These are phyloP conservation scores for Ogataea glucozyma DNA, from an alignment of 805 yeast genomes.

Conservation along the genomic window DNA sequence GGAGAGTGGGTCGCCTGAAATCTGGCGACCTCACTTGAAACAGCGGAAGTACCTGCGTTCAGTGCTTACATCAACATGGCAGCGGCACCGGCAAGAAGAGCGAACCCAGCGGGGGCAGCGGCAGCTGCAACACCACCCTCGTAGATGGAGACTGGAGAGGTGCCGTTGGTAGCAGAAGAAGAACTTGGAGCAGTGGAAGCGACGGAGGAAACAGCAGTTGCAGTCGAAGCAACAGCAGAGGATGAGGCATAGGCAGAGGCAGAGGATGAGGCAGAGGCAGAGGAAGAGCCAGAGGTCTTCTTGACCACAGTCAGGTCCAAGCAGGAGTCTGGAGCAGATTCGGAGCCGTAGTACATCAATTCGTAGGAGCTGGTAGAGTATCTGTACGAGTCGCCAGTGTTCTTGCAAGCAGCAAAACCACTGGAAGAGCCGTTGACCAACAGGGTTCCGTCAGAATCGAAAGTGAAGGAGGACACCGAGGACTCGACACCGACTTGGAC, in stretches of 20 bases:
- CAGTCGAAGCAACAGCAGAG: constrained; percentile 6
- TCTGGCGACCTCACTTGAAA: neutral
- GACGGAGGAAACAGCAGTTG: constrained; percentile 10
- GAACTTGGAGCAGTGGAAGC: constrained; percentile 8
- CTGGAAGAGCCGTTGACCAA: constrained; percentile 31
- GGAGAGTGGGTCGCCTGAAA: no score
- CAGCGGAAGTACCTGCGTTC: neutral
- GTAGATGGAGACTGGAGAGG: constrained; percentile 8
- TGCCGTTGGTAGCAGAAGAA: constrained; percentile 7
- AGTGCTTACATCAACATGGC: constrained; percentile 13
- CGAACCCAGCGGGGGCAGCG: constrained; percentile 18
- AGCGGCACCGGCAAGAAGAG: constrained; percentile 17
- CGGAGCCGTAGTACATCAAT: constrained; percentile 28
- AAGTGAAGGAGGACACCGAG: constrained; percentile 9
- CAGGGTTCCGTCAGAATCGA: constrained; percentile 24
- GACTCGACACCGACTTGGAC: constrained; percentile 13
- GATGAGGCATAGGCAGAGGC: neutral
- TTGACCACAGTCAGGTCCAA: constrained; percentile 10
- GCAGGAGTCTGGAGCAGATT: constrained; percentile 22
- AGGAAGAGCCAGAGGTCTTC: constrained; percentile 12
- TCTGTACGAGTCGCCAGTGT: constrained; percentile 43
- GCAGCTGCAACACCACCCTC: constrained; percentile 13
- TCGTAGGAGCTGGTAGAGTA: constrained; percentile 33
- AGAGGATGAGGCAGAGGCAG: constrained; percentile 3
- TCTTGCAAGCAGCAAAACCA: constrained; percentile 41